A percentile compares a stretch with the other conserved stretches of the same genome.
phyloP scores from a whole-genome alignment of 495 filamentous ascomycete species.

The Collariella sp. region DNA sequence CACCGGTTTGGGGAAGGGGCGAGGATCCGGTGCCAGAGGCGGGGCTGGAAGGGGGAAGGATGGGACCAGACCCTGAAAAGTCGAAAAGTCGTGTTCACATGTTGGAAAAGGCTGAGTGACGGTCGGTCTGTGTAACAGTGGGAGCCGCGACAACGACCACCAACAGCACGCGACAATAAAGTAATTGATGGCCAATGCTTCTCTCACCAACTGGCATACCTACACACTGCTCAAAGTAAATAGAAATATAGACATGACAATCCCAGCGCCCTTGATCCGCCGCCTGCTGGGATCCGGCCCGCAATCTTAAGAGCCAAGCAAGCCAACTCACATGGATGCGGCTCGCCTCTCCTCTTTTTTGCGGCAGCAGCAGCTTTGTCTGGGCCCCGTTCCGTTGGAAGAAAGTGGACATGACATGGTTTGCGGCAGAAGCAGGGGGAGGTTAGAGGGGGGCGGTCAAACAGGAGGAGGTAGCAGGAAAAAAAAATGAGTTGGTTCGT shows the following conservation, averaged over 20 bases:
- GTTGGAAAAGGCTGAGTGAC: no score
- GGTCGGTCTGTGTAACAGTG: no score
- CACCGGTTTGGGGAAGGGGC: not conserved
- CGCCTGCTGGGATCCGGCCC: not conserved
- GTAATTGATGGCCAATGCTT: no score
- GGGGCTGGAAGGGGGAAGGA: not conserved
- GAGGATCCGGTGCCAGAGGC: not conserved
- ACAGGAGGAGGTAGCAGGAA: conserved; percentile 5
- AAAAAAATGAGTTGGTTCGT: conserved; percentile 2
- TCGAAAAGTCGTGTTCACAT: no score
- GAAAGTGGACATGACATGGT: not conserved
- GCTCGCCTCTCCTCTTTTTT: not conserved
- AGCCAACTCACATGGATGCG: conserved; percentile 6
- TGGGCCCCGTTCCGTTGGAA: not conserved
- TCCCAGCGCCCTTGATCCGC: not conserved
- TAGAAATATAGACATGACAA: no score
- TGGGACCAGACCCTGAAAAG: not conserved
- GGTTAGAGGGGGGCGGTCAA: conserved; percentile 1
- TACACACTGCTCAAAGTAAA: no score
- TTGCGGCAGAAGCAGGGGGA: conserved; percentile 1
- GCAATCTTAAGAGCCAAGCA: conserved; percentile 4
- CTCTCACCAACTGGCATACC: no score
- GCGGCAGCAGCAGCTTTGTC: not conserved
- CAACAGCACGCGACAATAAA: no score
- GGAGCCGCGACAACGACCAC: not conserved